Conservation (phyloP, 352 stramenopile genomes). For the Phytophthora sp. region DNA sequence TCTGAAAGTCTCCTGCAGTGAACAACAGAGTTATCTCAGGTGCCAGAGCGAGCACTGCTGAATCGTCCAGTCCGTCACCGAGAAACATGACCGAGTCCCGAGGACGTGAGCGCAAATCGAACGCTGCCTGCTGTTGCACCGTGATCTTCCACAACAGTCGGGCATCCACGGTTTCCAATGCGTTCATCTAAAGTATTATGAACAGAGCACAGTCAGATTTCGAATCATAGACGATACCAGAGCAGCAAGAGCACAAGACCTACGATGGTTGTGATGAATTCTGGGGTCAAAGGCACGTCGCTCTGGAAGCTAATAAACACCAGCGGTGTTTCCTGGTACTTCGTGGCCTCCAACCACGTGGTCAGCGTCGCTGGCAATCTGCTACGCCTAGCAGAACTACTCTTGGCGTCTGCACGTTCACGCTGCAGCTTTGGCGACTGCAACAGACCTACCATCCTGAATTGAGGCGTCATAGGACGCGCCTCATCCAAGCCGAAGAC, state of each 20-base stretch:
- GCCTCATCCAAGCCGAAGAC: slow-evolving; percentile 85
- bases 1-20: slow-evolving; percentile 62
- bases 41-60: slow-evolving; percentile 44
- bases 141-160: slow-evolving; percentile 68
- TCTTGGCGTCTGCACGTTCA: slow-evolving; percentile 23
- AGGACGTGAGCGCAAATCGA: slow-evolving; percentile 55
- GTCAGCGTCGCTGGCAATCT: slow-evolving; percentile 46
- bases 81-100: slow-evolving; percentile 65
- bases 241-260: slow-evolving; percentile 18
- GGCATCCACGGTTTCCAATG: slow-evolving; percentile 54
- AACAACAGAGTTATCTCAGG: slow-evolving; percentile 63
- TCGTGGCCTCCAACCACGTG: slow-evolving; percentile 43
- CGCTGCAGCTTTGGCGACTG: slow-evolving; percentile 41
- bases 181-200: slow-evolving; percentile 49
- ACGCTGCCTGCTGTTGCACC: slow-evolving; percentile 61
- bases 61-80: slow-evolving; percentile 49
- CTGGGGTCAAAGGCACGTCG: slow-evolving; percentile 53
- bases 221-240: background rate
- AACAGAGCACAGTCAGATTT: slow-evolving; percentile 18
- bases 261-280: slow-evolving; percentile 66
- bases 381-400: slow-evolving; percentile 19
- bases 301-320: slow-evolving; percentile 69
- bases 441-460: slow-evolving; percentile 77
- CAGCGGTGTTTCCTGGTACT: slow-evolving; percentile 40
- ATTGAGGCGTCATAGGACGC: slow-evolving; percentile 75